Evolutionary conservation across 1,284 basidiomycete species (phyloP), one percentile per base, ranked within the genome.

Genomic region (Cutaneotrichosporon cutaneum): DNA sequence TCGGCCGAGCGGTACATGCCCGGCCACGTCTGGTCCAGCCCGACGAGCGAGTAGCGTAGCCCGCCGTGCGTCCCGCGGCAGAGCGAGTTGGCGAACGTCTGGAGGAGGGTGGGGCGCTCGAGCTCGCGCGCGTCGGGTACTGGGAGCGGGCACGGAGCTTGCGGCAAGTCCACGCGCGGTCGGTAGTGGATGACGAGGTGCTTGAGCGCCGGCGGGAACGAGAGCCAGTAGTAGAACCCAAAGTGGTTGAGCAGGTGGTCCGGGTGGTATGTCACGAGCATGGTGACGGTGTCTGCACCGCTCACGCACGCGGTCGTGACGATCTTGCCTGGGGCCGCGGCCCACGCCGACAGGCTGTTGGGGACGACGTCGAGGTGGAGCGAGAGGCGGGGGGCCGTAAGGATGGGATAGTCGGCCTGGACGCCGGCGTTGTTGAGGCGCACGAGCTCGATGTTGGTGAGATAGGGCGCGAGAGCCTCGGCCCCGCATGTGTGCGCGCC

Each of bases 181-280:
- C 45, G 45, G 24, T 47, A 51, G 7, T 27, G 26, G 27, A 51
- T 51, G 48, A 51, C 16, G 24, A 51, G 48, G 48, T 51, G 48
- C 18, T 27, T 26, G 16, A 51, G 48, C 2, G 48, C 26, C 7
- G 48, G 48, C 27, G 48, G 48, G 27, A 51, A 51, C 0, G 26
- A 13, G 10, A 30, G 18, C 48, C 48, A 51, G 27, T 51, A 51
- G 18, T 51, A 51, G 48, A 30, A 51, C 48, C 48, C 48, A 18
- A 51, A 13, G 48, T 51, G 26, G 48, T 51, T 51, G 8, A 51
- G 27, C 14, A 27, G 48, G 27, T 51, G 48, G 26, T 30, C 48
- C 4, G 48, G 48, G 27, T 51, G 48, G 27, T 30, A 51, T 6
- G 48, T 51, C 14, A 51, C 48, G 18, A 51, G 26, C 48, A 51